Base-by-base conservation (phyloP, 805 yeast genomes). In the Metschnikowia koreensis region DNA sequence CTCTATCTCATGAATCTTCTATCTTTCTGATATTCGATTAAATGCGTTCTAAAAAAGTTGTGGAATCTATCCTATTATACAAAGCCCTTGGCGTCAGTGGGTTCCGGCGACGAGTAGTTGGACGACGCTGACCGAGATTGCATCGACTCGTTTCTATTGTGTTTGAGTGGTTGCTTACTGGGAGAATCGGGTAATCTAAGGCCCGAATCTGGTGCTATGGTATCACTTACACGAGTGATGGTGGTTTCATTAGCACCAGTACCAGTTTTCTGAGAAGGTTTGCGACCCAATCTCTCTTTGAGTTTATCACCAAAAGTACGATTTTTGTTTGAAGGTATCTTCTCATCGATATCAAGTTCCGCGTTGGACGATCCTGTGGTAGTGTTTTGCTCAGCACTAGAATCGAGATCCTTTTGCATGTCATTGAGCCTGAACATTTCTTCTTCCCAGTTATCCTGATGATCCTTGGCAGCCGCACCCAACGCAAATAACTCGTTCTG, bases 381-480 rank as follows among this genome's bases (percentile, higher is more conserved):
- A 22, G 41, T 38, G 22, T 38, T 41, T 8, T 31, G 40, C 1
- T 41, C 51, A n/a, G 10, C 47, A 33, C 44, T 41, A 16, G 47
- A 36, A 38, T 27, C 38, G 38, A 26, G 37, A 6, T 47, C 44
- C 36, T 52, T 51, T 29, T 46, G 51, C 47, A 61, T 38, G 27
- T 72, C 76, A 50, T 72, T 72, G 57, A 80, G 66, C 45, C 74
- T 73, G 64, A 75, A 76, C 81, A 85, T 80, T 63, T 86, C 86
- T 41, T 76, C 70, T 57, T 86, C 91, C 91, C 94, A 87, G 79
- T 41, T 75, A 80, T 58, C 83, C 81, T 66, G 89, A 96, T 56
- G 89, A 89, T 53, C 61, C 41, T 59, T 58, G 0, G 63, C 63
- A 2, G 63, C 62, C 4, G 56, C 61, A 15, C 63, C 63, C 43